Evolutionary conservation across 176 grass and related monocot species (phyloP), one percentile per base, ranked within the genome.

Genomic region (Secale cereale): DNA sequence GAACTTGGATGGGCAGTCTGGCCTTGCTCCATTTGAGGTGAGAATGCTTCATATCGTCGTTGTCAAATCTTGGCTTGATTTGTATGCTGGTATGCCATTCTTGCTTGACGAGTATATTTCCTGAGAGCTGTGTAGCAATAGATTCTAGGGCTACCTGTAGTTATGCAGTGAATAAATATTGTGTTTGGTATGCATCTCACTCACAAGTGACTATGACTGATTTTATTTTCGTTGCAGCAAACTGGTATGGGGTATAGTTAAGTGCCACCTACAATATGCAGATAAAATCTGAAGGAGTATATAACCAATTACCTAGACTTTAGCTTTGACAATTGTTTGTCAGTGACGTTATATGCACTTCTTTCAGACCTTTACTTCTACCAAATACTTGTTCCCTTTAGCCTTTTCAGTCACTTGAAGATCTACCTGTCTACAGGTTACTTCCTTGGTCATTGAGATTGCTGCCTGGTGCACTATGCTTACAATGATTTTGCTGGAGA

Each of bases 11-110:
- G 90, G 91, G 37, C 88, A 99, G 78, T 31, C 75, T 56, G 70
- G 68, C 52, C 90, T 95, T 30, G 90, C 97, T 74, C 97, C 97
- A 52, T 98, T 91, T 87, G 97, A 98, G 97, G 97, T 95, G 79
- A 85, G 87, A 25, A 25, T 36, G 22, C 15, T 36, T 36, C 30
- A 10, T 50, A 64, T 48, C 41, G 8, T 30, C 36, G 6, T 30
- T 70, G 36, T n/a, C 45, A 27, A 66, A 16, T 68, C n/a, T 65
- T 41, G n/a, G 45, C 69, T 59, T 37, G 61, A 60, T 23, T 60
- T 22, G 31, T 72, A 69, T 59, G 23, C 36, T 30, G 39, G 74
- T 87, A 22, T 62, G 26, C 73, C 81, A 15, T 81, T 65, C 33
- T 1, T 50, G 68, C 22, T 28, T 33, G 63, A 62, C 15, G 60